A percentile compares a stretch with the other conserved stretches of the same genome.
Conservation (phyloP, 495 filamentous ascomycete species). For the Hypomontagnella submonticulosa region DNA sequence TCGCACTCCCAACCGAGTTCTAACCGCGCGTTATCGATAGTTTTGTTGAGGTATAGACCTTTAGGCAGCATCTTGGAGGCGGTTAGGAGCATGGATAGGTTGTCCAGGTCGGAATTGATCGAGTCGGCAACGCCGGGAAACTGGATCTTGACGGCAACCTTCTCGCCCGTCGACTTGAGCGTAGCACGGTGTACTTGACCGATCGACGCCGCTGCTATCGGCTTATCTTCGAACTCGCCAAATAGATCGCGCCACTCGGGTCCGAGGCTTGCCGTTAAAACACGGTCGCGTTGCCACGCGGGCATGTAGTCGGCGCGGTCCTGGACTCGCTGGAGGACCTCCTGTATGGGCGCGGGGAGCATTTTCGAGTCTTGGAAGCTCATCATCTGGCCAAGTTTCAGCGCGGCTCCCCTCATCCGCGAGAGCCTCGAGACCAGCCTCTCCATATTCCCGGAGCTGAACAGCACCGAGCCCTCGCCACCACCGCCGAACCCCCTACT, state of each 20-base stretch:
- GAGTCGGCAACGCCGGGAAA: constrained; percentile 97
- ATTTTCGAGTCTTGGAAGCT: constrained; percentile 98
- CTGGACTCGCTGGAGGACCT: constrained; percentile 92
- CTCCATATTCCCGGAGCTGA: constrained; percentile 90
- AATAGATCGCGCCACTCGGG: constrained; percentile 87
- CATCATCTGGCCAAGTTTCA: constrained; percentile 98
- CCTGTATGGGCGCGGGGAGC: constrained; percentile 83
- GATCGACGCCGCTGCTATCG: constrained; percentile 96
- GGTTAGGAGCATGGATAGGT: constrained; percentile 87
- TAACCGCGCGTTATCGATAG: constrained; percentile 93
- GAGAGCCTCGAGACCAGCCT: constrained; percentile 91
- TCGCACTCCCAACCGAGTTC: constrained; percentile 98
- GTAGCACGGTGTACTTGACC: constrained; percentile 93
- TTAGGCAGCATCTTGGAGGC: constrained; percentile 90
- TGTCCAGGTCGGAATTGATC: constrained; percentile 94
- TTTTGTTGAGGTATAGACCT: constrained; percentile 94
- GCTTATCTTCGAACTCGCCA: constrained; percentile 84
- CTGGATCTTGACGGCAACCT: constrained; percentile 95
- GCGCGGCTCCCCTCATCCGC: constrained; percentile 94
- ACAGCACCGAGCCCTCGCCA: constrained; percentile 78
- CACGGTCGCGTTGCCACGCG: constrained; percentile 85
- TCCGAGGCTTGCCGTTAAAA: constrained; percentile 81
- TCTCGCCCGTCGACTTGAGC: constrained; percentile 76
- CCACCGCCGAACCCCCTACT: constrained; percentile 71
- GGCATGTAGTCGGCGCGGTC: constrained; percentile 99